Conservation (phyloP, 2,329 filamentous ascomycete species). For the Verticillium longisporum region DNA sequence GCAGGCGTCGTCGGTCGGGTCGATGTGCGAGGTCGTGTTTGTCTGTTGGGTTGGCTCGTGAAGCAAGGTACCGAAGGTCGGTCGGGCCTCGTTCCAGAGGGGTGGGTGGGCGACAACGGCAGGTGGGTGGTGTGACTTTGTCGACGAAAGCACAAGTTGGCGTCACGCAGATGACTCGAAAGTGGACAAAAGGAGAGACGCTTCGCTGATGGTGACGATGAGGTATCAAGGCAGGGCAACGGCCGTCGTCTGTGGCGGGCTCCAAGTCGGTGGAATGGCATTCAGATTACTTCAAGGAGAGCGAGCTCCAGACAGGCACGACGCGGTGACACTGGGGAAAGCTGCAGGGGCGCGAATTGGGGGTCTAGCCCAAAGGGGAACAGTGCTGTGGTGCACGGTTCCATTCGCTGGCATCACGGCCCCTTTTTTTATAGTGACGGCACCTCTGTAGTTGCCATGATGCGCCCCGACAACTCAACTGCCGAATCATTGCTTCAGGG, state of each 20-base stretch:
- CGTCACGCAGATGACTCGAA: background rate
- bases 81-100: background rate
- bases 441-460: too few relatives aligned
- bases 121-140: too few relatives aligned
- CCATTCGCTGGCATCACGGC: too few relatives aligned
- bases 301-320: slow-evolving; percentile 11
- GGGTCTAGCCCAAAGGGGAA: background rate
- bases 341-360: slow-evolving; percentile 13
- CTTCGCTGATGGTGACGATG: background rate
- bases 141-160: background rate
- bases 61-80: too few relatives aligned
- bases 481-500: too few relatives aligned
- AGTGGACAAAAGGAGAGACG: background rate
- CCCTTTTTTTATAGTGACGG: background rate
- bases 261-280: background rate
- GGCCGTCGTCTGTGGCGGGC: slow-evolving; percentile 2
- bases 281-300: slow-evolving; percentile 1
- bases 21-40: background rate
- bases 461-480: background rate
- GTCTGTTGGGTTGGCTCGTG: background rate
- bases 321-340: slow-evolving; percentile 11
- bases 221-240: background rate
- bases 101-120: too few relatives aligned
- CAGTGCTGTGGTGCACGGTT: background rate
- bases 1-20: background rate